Evolutionary conservation across 1,139 yeast species (phyloP).

Genomic region (Blastobotrys illinoisensis): DNA sequence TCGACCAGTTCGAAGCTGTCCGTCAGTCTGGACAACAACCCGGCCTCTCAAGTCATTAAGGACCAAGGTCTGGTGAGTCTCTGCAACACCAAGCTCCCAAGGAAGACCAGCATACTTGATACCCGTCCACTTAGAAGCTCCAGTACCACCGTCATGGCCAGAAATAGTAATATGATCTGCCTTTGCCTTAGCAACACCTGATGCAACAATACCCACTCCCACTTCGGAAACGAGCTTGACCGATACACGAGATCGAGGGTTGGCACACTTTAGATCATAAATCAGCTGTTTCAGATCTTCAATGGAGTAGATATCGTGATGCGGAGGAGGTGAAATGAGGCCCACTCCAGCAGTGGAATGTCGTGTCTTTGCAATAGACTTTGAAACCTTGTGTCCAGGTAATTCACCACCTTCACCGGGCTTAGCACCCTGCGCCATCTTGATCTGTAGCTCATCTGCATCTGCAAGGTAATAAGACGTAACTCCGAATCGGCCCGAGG

Average conservation of each 20-base stretch:
- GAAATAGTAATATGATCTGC: slow-evolving; percentile 94
- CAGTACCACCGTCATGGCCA: slow-evolving; percentile 99
- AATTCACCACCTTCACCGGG: slow-evolving; percentile 99
- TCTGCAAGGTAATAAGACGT: slow-evolving; percentile 91
- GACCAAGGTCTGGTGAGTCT: slow-evolving; percentile 95
- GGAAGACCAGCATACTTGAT: slow-evolving; percentile 96
- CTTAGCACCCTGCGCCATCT: slow-evolving; percentile 99
- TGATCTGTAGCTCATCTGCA: slow-evolving; percentile 95
- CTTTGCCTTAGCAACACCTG: slow-evolving; percentile 98
- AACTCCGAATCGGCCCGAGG: slow-evolving; percentile 97
- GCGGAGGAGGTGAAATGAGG: slow-evolving; percentile 96
- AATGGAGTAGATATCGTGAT: slow-evolving; percentile 95
- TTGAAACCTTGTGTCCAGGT: slow-evolving; percentile 91
- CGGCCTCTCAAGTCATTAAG: slow-evolving; percentile 93
- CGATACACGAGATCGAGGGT: slow-evolving; percentile 95
- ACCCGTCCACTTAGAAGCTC: slow-evolving; percentile 98
- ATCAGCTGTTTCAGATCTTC: slow-evolving; percentile 96
- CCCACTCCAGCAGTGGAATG: slow-evolving; percentile 98
- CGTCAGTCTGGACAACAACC: slow-evolving; percentile 93
- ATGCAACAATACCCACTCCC: slow-evolving; percentile 98
- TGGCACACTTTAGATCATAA: slow-evolving; percentile 92
- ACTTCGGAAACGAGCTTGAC: slow-evolving; percentile 96
- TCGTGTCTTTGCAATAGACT: slow-evolving; percentile 86
- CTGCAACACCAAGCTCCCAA: slow-evolving; percentile 98
- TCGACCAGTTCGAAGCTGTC: slow-evolving; percentile 92